Evolutionary conservation across 1,284 basidiomycete species (phyloP).

Genomic region (Irpex sp.): DNA sequence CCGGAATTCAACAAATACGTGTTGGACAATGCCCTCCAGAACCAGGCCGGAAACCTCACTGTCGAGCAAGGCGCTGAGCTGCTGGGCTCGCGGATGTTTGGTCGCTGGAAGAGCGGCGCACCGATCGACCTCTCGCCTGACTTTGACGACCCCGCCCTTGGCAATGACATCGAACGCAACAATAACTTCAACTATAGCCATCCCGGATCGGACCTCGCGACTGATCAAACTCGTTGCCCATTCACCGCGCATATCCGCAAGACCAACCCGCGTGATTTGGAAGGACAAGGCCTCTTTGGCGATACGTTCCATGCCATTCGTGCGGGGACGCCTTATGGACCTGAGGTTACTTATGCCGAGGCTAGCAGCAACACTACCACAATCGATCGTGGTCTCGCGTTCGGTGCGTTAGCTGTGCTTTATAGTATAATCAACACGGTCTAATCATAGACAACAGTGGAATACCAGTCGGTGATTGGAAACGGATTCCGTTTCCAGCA

Average conservation of each 20-base stretch:
- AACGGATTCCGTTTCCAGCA: slow-evolving; percentile 6
- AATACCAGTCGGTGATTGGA: slow-evolving; percentile 4
- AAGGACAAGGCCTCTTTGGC: slow-evolving; percentile 14
- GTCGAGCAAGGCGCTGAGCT: slow-evolving; percentile 8
- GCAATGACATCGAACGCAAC: slow-evolving; percentile 1
- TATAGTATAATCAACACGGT: neutral
- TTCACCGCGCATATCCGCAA: slow-evolving; percentile 25
- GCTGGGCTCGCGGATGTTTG: slow-evolving; percentile 12
- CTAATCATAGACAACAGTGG: neutral
- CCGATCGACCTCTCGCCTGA: slow-evolving; percentile 1
- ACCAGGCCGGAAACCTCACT: slow-evolving; percentile 1
- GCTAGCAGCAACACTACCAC: neutral
- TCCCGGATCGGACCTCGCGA: neutral
- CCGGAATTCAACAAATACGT: slow-evolving; percentile 9
- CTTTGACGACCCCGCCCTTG: slow-evolving; percentile 6
- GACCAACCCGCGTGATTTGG: slow-evolving; percentile 11
- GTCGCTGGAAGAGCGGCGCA: slow-evolving; percentile 9
- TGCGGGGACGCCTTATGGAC: slow-evolving; percentile 27
- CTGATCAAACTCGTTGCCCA: slow-evolving; percentile 21
- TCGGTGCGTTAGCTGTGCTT: neutral
- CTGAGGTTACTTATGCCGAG: slow-evolving; percentile 21
- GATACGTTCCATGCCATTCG: slow-evolving; percentile 12
- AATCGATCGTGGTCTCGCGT: neutral
- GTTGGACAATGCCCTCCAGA: slow-evolving; percentile 5
- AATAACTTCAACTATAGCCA: slow-evolving; percentile 8